These are phyloP conservation scores for Chalara sp. DNA, from an alignment of 2,329 filamentous ascomycete genomes.

Conservation along the genomic window DNA sequence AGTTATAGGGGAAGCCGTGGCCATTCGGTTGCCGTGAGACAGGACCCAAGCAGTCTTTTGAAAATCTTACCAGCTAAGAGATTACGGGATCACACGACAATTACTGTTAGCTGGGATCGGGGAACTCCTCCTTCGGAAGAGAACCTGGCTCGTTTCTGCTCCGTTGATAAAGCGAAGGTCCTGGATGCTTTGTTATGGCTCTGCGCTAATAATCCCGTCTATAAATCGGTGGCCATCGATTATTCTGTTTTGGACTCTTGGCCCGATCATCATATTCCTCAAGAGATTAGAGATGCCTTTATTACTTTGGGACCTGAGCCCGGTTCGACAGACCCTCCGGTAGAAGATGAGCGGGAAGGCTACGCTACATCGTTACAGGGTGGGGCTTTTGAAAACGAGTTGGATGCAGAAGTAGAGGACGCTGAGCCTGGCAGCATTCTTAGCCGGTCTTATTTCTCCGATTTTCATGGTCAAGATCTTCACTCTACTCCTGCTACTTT, in stretches of 20 bases:
- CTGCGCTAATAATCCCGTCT: conserved; percentile 8
- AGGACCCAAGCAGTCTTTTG: conserved; percentile 5
- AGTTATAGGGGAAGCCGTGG: conserved; percentile 6
- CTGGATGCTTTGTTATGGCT: conserved; percentile 8
- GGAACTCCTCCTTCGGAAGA: conserved; percentile 1
- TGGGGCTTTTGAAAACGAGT: conserved; percentile 8
- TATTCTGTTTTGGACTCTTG: conserved; percentile 10
- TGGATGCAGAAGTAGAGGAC: conserved; percentile 5
- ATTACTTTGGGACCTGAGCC: conserved; percentile 8
- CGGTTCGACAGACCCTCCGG: conserved; percentile 3
- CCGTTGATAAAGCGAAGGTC: conserved; percentile 6
- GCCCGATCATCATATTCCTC: conserved; percentile 12
- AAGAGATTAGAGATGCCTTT: conserved; percentile 10
- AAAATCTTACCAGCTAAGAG: conserved; percentile 4
- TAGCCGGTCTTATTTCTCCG: conserved; percentile 7
- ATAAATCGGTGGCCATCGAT: conserved; percentile 6
- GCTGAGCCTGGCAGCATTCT: conserved; percentile 4
- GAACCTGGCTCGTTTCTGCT: conserved; percentile 4
- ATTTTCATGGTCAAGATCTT: conserved; percentile 10
- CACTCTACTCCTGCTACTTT: conserved; percentile 7
- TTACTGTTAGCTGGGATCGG: conserved; percentile 4
- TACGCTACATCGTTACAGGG: conserved; percentile 7
- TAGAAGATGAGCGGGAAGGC: conserved; percentile 7
- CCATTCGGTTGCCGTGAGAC: conserved; percentile 6
- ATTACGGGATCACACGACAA: conserved; percentile 4